Base-by-base conservation (phyloP, 225 moss, liverwort and hornwort genomes). In the Asterella californica region DNA sequence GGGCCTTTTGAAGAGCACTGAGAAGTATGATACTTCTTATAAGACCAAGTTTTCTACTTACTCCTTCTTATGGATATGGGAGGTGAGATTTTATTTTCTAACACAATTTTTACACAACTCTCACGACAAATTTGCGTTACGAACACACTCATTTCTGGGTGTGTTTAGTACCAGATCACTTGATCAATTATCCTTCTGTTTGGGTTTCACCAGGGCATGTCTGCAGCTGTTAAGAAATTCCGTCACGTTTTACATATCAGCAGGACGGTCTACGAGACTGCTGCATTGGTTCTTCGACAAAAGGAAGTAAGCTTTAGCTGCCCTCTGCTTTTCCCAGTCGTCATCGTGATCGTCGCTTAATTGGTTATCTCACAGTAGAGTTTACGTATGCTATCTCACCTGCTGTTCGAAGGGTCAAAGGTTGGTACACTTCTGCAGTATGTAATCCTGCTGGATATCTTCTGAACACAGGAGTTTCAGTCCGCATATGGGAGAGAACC, bases 21-120 rank as follows among this genome's bases (percentile, higher is more conserved):
- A 99, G 84, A 95, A 90, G 82, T 99, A 81, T 70, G 88, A 93
- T 83, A 87, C 84, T 81, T 82, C 85, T n/a, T 84, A 89, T 12
- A 90, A 84, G 72, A 92, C 95, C 0, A 99, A 99, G 70, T 95
- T 99, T 78, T 99, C 97, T 4, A 86, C 92, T 14, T 99, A 91
- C 59, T 91, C 95, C 30, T 99, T 93, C 87, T 87, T 90, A 64
- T 92, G 95, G 91, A 92, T 99, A 72, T 90, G 93, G 79, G 88
- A 94, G 85, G 89, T 89, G 37, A 57, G 67, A 55, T 29, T 42
- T 42, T 3, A 3, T 42, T 61, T 71, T 75, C 29, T 19, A 33
- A 9, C 21, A 52, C 18, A 10, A 10, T 75, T 4, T 77, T 32
- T 5, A 10, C 72, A 12, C 38, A 30, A 4, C 79, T 18, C 37